Percentiles rank a stretch among this genome's conserved stretches.
Conservation (phyloP, 2,329 filamentous ascomycete genomes). For the Pseudocercospora eumusae region DNA sequence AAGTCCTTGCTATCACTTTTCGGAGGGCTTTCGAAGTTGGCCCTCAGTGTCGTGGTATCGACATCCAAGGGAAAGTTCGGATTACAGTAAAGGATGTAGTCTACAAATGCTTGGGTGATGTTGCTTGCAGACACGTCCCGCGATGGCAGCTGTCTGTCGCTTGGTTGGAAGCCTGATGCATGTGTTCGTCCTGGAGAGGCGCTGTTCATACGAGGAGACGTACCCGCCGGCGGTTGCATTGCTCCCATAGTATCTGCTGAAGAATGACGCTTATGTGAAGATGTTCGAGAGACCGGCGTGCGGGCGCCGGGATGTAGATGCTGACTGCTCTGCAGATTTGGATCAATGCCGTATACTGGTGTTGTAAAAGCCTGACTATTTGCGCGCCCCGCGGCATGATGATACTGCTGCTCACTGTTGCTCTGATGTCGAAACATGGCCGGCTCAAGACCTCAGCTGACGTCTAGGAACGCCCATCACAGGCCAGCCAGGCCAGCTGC, state of each 20-base stretch:
- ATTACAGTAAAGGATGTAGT: slow-evolving; percentile 89
- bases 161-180: slow-evolving; percentile 39
- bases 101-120: slow-evolving; percentile 79
- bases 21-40: slow-evolving; percentile 75
- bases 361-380: slow-evolving; percentile 28
- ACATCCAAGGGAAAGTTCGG: slow-evolving; percentile 70
- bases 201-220: slow-evolving; percentile 28
- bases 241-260: slow-evolving; percentile 24
- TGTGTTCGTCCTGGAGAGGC: slow-evolving; percentile 19
- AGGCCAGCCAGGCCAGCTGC: background rate
- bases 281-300: slow-evolving; percentile 8
- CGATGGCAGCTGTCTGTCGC: slow-evolving; percentile 62
- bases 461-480: background rate
- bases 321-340: slow-evolving; percentile 28
- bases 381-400: slow-evolving; percentile 26
- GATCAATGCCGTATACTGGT: slow-evolving; percentile 33
- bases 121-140: slow-evolving; percentile 67
- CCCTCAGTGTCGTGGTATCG: slow-evolving; percentile 70
- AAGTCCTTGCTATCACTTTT: slow-evolving; percentile 88
- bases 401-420: slow-evolving; percentile 28
- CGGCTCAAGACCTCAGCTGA: background rate
- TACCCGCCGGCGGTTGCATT: slow-evolving; percentile 30
- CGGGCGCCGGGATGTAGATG: slow-evolving; percentile 23
- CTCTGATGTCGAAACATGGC: slow-evolving; percentile 33
- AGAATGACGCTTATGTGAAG: slow-evolving; percentile 20